phyloP scores from a whole-genome alignment of 495 filamentous ascomycete genomes.

The Daldinia concentrica region DNA sequence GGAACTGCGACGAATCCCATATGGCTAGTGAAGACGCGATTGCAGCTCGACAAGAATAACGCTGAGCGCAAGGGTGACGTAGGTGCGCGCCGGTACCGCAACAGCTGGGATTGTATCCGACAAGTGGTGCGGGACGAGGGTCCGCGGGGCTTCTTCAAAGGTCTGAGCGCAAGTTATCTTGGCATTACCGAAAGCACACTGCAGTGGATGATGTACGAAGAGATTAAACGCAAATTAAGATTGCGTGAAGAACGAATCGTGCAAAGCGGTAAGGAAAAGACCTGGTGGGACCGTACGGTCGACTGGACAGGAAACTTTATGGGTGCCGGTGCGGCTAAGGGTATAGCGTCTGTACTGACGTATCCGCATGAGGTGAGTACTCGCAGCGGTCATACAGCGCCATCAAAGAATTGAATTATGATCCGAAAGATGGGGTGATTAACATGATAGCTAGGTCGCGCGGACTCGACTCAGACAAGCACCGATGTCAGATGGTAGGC shows the following conservation, averaged over 20 bases:
- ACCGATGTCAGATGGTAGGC: conserved; percentile 72
- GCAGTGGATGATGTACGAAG: conserved; percentile 89
- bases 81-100: conserved; percentile 73
- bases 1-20: conserved; percentile 91
- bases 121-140: conserved; percentile 83
- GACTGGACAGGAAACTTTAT: conserved; percentile 75
- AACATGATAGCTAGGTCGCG: conserved; percentile 65
- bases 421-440: neutral
- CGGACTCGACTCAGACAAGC: conserved; percentile 83
- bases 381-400: neutral
- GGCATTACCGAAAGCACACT: conserved; percentile 86
- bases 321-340: conserved; percentile 82
- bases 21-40: conserved; percentile 88
- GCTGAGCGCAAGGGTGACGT: conserved; percentile 61
- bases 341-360: conserved; percentile 79
- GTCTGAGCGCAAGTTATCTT: conserved; percentile 86
- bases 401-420: neutral
- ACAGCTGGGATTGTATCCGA: conserved; percentile 80
- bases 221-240: conserved; percentile 74
- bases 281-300: conserved; percentile 70
- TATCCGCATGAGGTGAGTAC: conserved; percentile 86
- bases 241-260: conserved; percentile 64
- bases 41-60: conserved; percentile 82
- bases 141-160: conserved; percentile 79
- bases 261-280: conserved; percentile 63